These are phyloP conservation scores for Echium plantagineum DNA, from an alignment of 257 asterid genomes.

Conservation along the genomic window DNA sequence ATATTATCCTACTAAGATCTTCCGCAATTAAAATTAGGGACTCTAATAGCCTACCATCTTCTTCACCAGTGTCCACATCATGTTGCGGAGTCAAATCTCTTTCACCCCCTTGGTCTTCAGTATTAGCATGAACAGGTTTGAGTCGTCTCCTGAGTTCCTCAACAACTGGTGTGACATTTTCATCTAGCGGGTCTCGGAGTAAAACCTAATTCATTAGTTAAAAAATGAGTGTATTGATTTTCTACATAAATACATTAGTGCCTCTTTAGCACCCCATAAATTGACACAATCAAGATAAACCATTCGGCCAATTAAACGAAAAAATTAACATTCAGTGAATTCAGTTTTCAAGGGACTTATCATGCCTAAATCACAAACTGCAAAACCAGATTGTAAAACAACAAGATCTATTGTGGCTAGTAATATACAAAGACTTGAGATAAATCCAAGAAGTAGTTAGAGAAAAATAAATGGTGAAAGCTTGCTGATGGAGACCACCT, in stretches of 20 bases:
- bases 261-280: not conserved
- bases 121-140: slow-evolving; percentile 34
- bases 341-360: not conserved
- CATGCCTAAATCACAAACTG: not conserved
- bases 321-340: not conserved
- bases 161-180: slow-evolving; percentile 64
- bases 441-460: not conserved
- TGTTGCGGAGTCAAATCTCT: slow-evolving; percentile 31
- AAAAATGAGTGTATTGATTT: slow-evolving; percentile 3
- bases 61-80: slow-evolving; percentile 67
- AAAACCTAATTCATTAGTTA: slow-evolving; percentile 36
- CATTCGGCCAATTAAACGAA: not conserved
- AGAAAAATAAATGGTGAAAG: not conserved
- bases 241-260: not conserved
- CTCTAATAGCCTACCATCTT: slow-evolving; percentile 47
- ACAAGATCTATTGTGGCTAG: too few relatives aligned
- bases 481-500: not conserved
- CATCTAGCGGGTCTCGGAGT: slow-evolving; percentile 74
- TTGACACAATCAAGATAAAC: not conserved
- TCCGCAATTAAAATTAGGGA: not conserved
- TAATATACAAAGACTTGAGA: not conserved
- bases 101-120: slow-evolving; percentile 49
- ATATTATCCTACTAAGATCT: not conserved
- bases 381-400: not conserved
- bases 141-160: slow-evolving; percentile 76